Evolutionary conservation across 192 early-diverging fungal species (phyloP).

Genomic region (Irineochytrium annulatum): DNA sequence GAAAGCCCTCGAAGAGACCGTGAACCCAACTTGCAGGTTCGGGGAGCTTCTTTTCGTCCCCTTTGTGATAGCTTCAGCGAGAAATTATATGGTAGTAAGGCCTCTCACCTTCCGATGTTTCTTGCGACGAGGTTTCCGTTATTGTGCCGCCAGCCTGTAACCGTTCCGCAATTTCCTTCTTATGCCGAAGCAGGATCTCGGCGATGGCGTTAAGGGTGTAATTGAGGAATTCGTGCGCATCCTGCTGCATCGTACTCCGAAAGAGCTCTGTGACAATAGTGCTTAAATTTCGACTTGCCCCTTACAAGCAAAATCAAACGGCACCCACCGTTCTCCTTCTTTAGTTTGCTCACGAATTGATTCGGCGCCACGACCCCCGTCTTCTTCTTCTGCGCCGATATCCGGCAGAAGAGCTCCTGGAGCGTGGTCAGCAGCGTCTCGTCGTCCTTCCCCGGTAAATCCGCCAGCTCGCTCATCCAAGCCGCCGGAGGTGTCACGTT

Average conservation of each 20-base stretch:
- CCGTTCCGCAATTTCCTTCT: slow-evolving; percentile 34
- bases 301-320: background rate
- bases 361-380: slow-evolving; percentile 79
- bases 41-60: slow-evolving; percentile 9
- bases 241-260: slow-evolving; percentile 91
- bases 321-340: slow-evolving; percentile 81
- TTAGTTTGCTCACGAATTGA: slow-evolving; percentile 82
- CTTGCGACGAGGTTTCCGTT: slow-evolving; percentile 8
- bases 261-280: slow-evolving; percentile 71
- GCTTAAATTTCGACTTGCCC: too few relatives aligned
- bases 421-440: slow-evolving; percentile 83
- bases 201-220: slow-evolving; percentile 87
- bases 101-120: too few relatives aligned
- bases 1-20: slow-evolving; percentile 87
- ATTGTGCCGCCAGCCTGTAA: background rate
- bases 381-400: slow-evolving; percentile 77
- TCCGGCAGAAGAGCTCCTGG: slow-evolving; percentile 80
- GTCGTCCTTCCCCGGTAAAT: too few relatives aligned
- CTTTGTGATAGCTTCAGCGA: too few relatives aligned
- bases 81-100: too few relatives aligned
- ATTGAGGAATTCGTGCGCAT: slow-evolving; percentile 98
- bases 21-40: slow-evolving; percentile 81
- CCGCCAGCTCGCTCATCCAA: too few relatives aligned
- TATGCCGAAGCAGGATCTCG: slow-evolving; percentile 61
- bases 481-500: too few relatives aligned